Base-by-base conservation (phyloP, 768 basidiomycete species). In the Tephrocybe sp. region DNA sequence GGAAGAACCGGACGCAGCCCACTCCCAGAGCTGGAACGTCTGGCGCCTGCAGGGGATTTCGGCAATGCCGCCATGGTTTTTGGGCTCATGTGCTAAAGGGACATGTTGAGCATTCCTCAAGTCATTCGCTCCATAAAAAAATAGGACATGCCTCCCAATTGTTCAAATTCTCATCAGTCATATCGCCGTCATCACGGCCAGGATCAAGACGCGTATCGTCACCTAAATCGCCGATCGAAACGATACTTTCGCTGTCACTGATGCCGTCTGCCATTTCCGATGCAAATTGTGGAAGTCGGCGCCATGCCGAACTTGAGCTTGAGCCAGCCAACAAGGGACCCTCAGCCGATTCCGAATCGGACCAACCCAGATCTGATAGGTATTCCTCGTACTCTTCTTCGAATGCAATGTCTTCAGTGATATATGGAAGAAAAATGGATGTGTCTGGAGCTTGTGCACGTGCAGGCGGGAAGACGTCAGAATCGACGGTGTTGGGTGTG, bases 361-460 rank as follows among this genome's bases (percentile, higher is more conserved):
- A 79, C 75, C 79, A 87, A 15, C 87, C 88, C 19, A 94, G 71
- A 61, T 91, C 91, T n/a, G 86, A 90, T 22, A 98, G 72, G 58
- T 95, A 93, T 61, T 95, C 94, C 64, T 97, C 94, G 61, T 97
- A 98, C 61, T 97, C 94, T 62, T 93, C 91, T 61, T 97, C 94
- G 57, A 94, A 94, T 1, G 92, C 93, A 51, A 91, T 88, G 58
- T 93, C 90, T 64, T 98, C 95, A 1, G 91, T 86, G 33, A 90
- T 92, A 63, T 92, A 97, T 13, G 92, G 91, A 18, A 93, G 74
- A 71, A 93, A 91, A 38, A 88, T 85, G 12, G 83, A 84, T 10
- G 88, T 82, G 63, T 91, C 88, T 0, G 88, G 85, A 1, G 88
- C 87, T 59, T 89, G 88, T 34, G 90, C 88, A 25, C 93, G 90